Evolutionary conservation across 1,284 basidiomycete species (phyloP), one percentile per base, ranked within the genome.

Genomic region (Phlebopus sp.): DNA sequence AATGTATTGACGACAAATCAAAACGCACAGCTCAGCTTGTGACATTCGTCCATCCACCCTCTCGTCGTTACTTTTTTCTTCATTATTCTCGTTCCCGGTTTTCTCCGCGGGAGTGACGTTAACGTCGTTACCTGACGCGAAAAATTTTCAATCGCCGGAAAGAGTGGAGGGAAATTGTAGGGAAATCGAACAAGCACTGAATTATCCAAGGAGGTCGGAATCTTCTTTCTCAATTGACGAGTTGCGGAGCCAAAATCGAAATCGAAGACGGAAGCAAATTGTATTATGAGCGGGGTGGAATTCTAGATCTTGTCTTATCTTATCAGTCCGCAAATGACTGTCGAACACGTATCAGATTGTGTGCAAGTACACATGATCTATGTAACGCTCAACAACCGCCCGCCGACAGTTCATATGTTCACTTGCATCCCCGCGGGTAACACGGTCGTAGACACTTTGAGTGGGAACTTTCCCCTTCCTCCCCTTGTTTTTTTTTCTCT

Each of bases 281-380:
- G 5, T 15, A 18, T 32, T 11, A 9, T 15, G 17, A 0, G 27
- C 58, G 53, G 17, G 1, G 19, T 25, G 19, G 11, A 8, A 13
- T 21, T 19, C 27, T 11, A 17, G 18, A 36, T 44, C n/a, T 17
- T 55, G 62, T 63, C 59, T 61, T 65, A 65, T 61, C 59, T 61
- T 65, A 61, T 61, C 59, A 19, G 25, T 25, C 23, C 29, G 3
- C 62, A 65, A n/a, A 57, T 62, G 36, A 43, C 19, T 36, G 14
- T 25, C 1, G 42, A 50, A 57, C 62, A 60, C 62, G 59, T 64
- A 63, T 48, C 45, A 2, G 31, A 45, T 55, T 47, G 49, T 47
- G 48, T 50, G 46, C 42, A 21, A 38, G 43, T 29, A n/a, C n/a
- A n/a, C 34, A 21, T 46, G 36, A 51, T 53, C 46, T 60, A 32